These are phyloP conservation scores for Encephalitozoon romaleae DNA, from an alignment of 371 early-diverging fungal species.

Conservation along the genomic window DNA sequence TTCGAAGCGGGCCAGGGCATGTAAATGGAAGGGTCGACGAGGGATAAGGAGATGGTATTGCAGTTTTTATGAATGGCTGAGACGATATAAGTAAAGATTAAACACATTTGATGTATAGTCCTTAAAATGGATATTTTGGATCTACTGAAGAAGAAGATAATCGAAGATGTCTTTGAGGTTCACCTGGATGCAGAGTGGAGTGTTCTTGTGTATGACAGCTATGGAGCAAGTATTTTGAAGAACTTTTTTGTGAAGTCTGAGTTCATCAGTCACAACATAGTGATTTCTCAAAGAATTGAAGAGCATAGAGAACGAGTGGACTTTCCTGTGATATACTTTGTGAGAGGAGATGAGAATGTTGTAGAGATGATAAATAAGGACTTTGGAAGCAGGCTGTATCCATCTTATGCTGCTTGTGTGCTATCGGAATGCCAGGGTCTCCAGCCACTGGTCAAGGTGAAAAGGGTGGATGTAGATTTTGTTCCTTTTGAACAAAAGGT, in stretches of 20 bases:
- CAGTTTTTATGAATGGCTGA: not conserved
- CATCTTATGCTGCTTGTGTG: constrained; percentile 28
- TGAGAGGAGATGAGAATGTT: constrained; percentile 13
- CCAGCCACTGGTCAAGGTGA: constrained; percentile 26
- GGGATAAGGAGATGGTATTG: not conserved
- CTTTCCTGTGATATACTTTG: constrained; percentile 59
- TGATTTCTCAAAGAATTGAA: constrained; percentile 40
- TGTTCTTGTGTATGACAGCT: constrained; percentile 55
- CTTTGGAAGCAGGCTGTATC: constrained; percentile 44
- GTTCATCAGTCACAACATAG: constrained; percentile 54
- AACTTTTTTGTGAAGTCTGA: constrained; percentile 56
- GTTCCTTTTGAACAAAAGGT: constrained; percentile 38
- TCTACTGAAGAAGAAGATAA: constrained; percentile 50
- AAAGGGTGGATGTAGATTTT: constrained; percentile 17
- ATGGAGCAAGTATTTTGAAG: constrained; percentile 51
- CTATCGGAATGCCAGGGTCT: not conserved
- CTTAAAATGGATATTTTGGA: constrained; percentile 53
- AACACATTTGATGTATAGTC: not conserved
- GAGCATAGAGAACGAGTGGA: constrained; percentile 44
- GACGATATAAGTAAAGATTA: not conserved
- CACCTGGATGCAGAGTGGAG: constrained; percentile 47
- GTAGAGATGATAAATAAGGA: constrained; percentile 54
- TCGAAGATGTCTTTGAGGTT: constrained; percentile 42
- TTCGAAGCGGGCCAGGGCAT: not conserved
- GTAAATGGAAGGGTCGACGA: not conserved